phyloP scores from a whole-genome alignment of 306 rosid species.

The Canavalia gladiata region DNA sequence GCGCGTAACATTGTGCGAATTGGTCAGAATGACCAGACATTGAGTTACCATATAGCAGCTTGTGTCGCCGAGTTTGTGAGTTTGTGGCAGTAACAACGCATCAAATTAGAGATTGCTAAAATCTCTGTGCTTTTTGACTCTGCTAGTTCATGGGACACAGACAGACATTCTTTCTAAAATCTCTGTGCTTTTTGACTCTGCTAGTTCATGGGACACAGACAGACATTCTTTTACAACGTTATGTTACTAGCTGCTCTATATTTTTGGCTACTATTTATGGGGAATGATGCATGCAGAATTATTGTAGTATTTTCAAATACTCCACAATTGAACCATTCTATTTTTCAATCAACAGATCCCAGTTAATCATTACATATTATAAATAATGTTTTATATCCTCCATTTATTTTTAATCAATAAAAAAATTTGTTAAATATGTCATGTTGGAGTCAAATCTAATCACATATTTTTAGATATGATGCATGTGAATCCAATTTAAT shows the following conservation, averaged over 20 bases:
- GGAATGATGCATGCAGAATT: slow-evolving; percentile 3
- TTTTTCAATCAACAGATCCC: not conserved
- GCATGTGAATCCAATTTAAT: not conserved
- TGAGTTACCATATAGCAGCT: slow-evolving; percentile 25
- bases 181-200: slow-evolving; percentile 48
- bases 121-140: slow-evolving; percentile 49
- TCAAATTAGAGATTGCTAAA: slow-evolving; percentile 40
- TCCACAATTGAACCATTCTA: not conserved
- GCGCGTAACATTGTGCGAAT: slow-evolving; percentile 51
- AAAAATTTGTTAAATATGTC: not conserved
- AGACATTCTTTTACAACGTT: slow-evolving; percentile 43
- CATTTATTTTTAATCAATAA: not conserved
- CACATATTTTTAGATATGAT: not conserved
- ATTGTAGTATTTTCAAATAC: not conserved
- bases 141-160: slow-evolving; percentile 1
- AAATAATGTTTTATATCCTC: not conserved
- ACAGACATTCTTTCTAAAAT: no score
- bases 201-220: slow-evolving; percentile 35
- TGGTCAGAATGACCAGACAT: slow-evolving; percentile 51
- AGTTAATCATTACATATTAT: not conserved
- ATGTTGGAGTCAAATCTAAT: not conserved
- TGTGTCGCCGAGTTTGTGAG: slow-evolving; percentile 45
- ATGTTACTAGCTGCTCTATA: not conserved
- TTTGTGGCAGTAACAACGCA: slow-evolving; percentile 22
- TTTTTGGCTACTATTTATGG: not conserved